phyloP scores from a whole-genome alignment of 2,329 filamentous ascomycete genomes.

The Rutstroemia sydowiana region DNA sequence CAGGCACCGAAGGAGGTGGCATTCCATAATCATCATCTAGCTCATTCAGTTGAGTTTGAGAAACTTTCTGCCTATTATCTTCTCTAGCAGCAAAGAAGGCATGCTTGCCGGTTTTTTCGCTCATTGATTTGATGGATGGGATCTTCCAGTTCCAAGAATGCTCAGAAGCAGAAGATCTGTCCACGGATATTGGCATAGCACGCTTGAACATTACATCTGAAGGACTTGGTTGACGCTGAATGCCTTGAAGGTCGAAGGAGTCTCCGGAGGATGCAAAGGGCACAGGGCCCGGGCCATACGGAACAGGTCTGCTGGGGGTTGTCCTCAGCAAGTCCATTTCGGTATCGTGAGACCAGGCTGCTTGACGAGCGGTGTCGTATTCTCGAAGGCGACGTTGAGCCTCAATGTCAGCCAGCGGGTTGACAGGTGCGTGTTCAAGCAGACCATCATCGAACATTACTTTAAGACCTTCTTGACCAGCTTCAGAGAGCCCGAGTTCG shows the following conservation, averaged over 20 bases:
- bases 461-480: slow-evolving; percentile 19
- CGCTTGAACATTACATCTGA: slow-evolving; percentile 34
- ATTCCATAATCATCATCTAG: background rate
- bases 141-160: background rate
- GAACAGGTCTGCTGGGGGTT: background rate
- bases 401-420: background rate
- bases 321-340: too few species aligned
- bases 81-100: slow-evolving; percentile 29
- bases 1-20: background rate
- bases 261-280: too few species aligned
- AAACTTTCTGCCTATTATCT: slow-evolving; percentile 23
- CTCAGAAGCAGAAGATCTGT: background rate
- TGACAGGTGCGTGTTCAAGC: background rate
- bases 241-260: background rate
- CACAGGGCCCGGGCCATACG: too few species aligned
- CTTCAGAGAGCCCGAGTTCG: slow-evolving; percentile 23
- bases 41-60: background rate
- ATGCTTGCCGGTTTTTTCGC: slow-evolving; percentile 25
- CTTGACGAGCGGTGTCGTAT: background rate
- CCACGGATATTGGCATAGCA: background rate
- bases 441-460: slow-evolving; percentile 18
- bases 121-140: slow-evolving; percentile 15
- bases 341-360: background rate
- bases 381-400: background rate
- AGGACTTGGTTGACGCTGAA: slow-evolving; percentile 27